Percentiles rank a stretch among this genome's conserved stretches.
phyloP scores from a whole-genome alignment of 768 basidiomycete species.

The Termitomyces sp. region DNA sequence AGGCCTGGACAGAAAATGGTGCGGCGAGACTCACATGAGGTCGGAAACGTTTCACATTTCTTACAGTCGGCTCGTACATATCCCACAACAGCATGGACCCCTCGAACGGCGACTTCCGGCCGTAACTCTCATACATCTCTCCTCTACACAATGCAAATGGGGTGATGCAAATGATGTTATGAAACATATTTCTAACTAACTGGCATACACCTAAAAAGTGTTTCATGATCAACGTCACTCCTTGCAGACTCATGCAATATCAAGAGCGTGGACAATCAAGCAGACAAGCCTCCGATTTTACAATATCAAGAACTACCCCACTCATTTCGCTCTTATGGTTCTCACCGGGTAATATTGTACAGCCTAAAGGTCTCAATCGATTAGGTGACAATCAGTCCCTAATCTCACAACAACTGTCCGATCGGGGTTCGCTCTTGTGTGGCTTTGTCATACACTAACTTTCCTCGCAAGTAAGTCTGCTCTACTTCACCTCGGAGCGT shows the following conservation, averaged over 20 bases:
- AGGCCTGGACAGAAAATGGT: not conserved
- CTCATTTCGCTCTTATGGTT: not conserved
- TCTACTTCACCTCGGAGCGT: slow-evolving; percentile 65
- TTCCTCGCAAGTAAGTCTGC: slow-evolving; percentile 77
- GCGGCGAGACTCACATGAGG: slow-evolving; percentile 11
- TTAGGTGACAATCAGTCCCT: not conserved
- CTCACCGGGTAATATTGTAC: not conserved
- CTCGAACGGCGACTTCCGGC: slow-evolving; percentile 1
- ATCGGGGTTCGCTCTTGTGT: slow-evolving; percentile 29
- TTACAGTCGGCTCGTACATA: not conserved
- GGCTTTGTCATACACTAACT: slow-evolving; percentile 50
- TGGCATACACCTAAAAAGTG: no score
- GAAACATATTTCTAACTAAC: no score
- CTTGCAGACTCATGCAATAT: no score
- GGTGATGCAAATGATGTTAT: no score
- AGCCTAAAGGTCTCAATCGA: not conserved
- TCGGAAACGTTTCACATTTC: slow-evolving; percentile 9
- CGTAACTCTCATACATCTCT: no score
- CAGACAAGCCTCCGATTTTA: not conserved
- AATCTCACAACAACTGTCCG: slow-evolving; percentile 32
- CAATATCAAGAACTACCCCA: not conserved
- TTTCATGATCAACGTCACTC: no score
- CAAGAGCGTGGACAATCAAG: no score
- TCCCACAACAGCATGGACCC: not conserved
- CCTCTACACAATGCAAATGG: no score